Evolutionary conservation across 75 land plant species (phyloP).

Genomic region (Cunninghamia lanceolata): DNA sequence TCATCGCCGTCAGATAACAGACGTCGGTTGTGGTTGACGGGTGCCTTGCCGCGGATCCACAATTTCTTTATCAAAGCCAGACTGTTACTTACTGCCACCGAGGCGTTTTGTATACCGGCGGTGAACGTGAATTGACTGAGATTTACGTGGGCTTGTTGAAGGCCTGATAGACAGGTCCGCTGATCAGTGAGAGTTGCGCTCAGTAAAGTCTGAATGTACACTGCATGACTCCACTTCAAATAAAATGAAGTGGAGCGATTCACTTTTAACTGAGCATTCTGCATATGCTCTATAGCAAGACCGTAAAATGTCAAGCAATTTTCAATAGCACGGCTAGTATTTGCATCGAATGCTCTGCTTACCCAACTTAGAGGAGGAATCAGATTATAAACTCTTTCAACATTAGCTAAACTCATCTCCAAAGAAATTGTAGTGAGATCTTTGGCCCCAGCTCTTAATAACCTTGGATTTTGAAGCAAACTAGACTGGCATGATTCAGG

Average conservation of each 20-base stretch:
- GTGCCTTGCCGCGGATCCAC: constrained; percentile 1
- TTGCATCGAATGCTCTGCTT: background rate
- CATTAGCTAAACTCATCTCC: background rate
- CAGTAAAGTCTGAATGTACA: constrained; percentile 37
- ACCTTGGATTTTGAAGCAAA: background rate
- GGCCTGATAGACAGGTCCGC: constrained; percentile 46
- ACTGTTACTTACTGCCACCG: constrained; percentile 31
- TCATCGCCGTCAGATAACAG: background rate
- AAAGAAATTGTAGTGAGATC: background rate
- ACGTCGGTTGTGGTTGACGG: no score
- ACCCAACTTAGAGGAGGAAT: background rate
- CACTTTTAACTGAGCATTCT: background rate
- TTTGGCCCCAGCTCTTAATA: background rate
- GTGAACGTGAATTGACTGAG: background rate
- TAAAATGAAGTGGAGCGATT: no score
- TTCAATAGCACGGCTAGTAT: background rate
- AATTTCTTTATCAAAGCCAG: constrained; percentile 47
- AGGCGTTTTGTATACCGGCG: background rate
- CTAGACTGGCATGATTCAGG: background rate
- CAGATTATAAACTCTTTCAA: background rate
- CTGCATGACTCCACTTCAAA: background rate
- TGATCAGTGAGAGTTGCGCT: constrained; percentile 59
- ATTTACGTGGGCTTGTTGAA: background rate
- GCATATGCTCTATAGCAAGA: background rate
- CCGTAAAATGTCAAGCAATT: background rate